Conservation (phyloP, 1,284 basidiomycete species). For the Trichosporon inkin region DNA sequence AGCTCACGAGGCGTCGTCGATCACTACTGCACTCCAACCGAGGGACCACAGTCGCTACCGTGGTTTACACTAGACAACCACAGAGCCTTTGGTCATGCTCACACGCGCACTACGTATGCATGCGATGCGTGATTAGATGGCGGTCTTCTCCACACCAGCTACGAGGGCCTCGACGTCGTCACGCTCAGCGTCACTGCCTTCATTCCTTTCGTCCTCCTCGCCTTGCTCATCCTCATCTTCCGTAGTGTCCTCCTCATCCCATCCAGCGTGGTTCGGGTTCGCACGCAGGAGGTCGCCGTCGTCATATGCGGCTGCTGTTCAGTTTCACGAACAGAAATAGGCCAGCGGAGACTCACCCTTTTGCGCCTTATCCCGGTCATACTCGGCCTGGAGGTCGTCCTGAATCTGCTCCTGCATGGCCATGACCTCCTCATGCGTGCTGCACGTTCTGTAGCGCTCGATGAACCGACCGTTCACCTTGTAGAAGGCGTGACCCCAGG, state of each 20-base stretch:
- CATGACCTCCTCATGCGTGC: constrained; percentile 60
- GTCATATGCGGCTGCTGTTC: constrained; percentile 33
- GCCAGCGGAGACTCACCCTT: constrained; percentile 51
- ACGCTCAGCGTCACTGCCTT: constrained; percentile 33
- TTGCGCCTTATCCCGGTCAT: constrained; percentile 56
- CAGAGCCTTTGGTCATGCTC: too few species aligned
- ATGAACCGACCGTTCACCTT: constrained; percentile 72
- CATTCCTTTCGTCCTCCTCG: constrained; percentile 20
- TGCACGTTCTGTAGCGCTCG: constrained; percentile 68
- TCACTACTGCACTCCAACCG: too few species aligned
- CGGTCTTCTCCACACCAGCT: constrained; percentile 27
- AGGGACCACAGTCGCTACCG: too few species aligned
- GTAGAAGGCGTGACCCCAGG: constrained; percentile 82
- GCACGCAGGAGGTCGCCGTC: constrained; percentile 56
- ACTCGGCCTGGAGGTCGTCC: constrained; percentile 64
- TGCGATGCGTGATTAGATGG: constrained; percentile 10
- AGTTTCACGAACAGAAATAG: not conserved
- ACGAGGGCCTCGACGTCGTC: constrained; percentile 43
- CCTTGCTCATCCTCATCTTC: constrained; percentile 23
- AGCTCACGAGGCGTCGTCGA: too few species aligned
- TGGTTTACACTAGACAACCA: too few species aligned
- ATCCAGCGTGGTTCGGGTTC: constrained; percentile 58
- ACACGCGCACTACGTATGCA: constrained; percentile 4
- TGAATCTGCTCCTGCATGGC: constrained; percentile 70
- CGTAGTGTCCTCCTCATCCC: constrained; percentile 28